phyloP scores from a whole-genome alignment of 441 rosid species.

The Aquilaria agallochum region DNA sequence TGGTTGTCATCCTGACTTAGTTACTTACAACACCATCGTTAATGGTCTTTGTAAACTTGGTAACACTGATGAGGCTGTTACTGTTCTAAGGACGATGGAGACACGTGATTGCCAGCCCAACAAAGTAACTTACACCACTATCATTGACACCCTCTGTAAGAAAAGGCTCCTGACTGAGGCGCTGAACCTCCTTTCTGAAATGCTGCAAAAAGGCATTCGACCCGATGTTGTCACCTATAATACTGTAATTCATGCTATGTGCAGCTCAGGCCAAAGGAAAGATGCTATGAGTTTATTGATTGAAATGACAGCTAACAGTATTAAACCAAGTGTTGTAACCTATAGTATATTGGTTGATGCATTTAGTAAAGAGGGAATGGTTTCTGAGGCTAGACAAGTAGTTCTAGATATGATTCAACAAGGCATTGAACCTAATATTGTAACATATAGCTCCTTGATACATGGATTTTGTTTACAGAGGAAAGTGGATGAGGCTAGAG shows the following conservation, averaged over 20 bases:
- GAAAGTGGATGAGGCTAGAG: conserved; percentile 15
- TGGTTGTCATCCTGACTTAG: conserved; percentile 12
- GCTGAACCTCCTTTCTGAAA: conserved; percentile 11
- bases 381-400: conserved; percentile 14
- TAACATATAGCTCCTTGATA: conserved; percentile 18
- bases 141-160: conserved; percentile 17
- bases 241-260: conserved; percentile 23
- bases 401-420: conserved; percentile 15
- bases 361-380: conserved; percentile 19
- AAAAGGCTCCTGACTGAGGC: conserved; percentile 5
- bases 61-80: not conserved
- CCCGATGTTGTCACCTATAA: conserved; percentile 5
- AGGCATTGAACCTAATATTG: conserved; percentile 10
- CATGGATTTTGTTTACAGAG: conserved; percentile 22
- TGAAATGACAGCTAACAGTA: conserved; percentile 18
- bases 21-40: not conserved
- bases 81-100: conserved; percentile 4
- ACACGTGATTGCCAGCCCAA: conserved; percentile 4
- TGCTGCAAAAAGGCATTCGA: conserved; percentile 10
- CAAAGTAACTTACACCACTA: conserved; percentile 8
- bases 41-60: conserved; percentile 12
- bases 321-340: conserved; percentile 17
- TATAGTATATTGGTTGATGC: conserved; percentile 16
- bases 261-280: conserved; percentile 12
- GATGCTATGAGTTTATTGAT: conserved; percentile 16